These are phyloP conservation scores for Pseudogymnoascus destructans DNA, from an alignment of 2,329 filamentous ascomycete species.

Conservation along the genomic window DNA sequence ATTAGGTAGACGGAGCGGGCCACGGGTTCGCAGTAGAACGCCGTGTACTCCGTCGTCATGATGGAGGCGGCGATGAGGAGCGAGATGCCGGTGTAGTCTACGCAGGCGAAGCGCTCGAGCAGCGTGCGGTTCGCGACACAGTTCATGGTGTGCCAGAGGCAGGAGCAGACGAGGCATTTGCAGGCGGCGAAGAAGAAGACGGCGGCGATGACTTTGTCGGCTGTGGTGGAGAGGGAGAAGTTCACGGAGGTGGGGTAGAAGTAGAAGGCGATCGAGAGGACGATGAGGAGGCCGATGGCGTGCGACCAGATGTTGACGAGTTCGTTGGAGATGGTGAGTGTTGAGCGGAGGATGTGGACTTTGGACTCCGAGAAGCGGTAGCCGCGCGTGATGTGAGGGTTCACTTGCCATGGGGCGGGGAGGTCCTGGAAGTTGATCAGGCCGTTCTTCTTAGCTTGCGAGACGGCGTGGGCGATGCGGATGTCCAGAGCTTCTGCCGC, in stretches of 20 bases:
- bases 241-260: conserved; percentile 84
- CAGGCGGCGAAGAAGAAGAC: conserved; percentile 93
- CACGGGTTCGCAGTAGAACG: conserved; percentile 91
- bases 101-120: conserved; percentile 90
- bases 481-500: conserved; percentile 74
- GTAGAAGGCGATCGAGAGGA: conserved; percentile 83
- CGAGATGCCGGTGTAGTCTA: conserved; percentile 96
- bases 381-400: conserved; percentile 80
- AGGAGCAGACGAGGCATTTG: conserved; percentile 89
- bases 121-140: conserved; percentile 80
- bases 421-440: conserved; percentile 83
- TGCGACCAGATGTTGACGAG: conserved; percentile 98
- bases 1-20: conserved; percentile 79
- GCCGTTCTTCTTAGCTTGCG: conserved; percentile 62
- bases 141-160: conserved; percentile 98
- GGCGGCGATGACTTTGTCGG: conserved; percentile 80
- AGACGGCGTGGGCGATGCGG: conserved; percentile 67
- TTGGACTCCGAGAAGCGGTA: conserved; percentile 93
- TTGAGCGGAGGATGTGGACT: conserved; percentile 72
- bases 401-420: conserved; percentile 83
- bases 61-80: conserved; percentile 90
- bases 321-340: conserved; percentile 81
- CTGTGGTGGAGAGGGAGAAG: conserved; percentile 74
- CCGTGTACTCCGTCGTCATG: conserved; percentile 96
- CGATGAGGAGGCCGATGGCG: conserved; percentile 72